Evolutionary conservation across 768 basidiomycete genomes (phyloP), one percentile per base, ranked within the genome.

Genomic region (Kondoa subrosea): DNA sequence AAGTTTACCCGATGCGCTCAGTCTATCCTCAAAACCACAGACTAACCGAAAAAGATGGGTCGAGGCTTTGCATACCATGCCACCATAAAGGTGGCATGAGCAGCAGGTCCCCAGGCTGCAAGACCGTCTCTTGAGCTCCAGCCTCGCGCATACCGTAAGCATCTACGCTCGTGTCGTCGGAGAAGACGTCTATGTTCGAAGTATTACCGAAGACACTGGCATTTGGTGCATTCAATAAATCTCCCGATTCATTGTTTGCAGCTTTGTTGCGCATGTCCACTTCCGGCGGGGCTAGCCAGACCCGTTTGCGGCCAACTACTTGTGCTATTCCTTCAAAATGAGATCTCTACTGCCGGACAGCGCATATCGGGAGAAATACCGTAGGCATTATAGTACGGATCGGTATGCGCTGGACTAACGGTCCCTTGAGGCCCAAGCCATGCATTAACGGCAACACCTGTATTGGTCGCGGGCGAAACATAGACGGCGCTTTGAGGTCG

Each of bases 331-430:
- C 27, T 1, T 21, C 65, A 29, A 61, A 64, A 69, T 59, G 68
- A 64, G 29, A 73, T 68, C 33, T 64, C 66, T 69, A 40, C 32
- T 66, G 68, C 69, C 15, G 56, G 40, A 34, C 56, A 68, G 2
- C 4, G 33, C 56, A 58, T 21, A 40, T 57, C n/a, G 66, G 56
- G 2, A 4, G 2, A 30, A 16, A 17, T 77, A 91, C 91, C 84
- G 76, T 89, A 97, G 70, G 87, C 82, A 76, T 99, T 99, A 78
- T 83, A 89, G 77, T 85, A 95, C 1, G 92, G 92, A 74, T 99
- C 93, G 3, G 85, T 90, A 77, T 99, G 95, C 0, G 93, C 89
- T 1, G 92, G 93, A 8, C 89, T 89, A 14, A 86, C 75, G 0
- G 91, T 87, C 30, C 85, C 85, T 66, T 78, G 78, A 0, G 89